phyloP scores from a whole-genome alignment of 768 basidiomycete genomes.

The Paxillus involutus region DNA sequence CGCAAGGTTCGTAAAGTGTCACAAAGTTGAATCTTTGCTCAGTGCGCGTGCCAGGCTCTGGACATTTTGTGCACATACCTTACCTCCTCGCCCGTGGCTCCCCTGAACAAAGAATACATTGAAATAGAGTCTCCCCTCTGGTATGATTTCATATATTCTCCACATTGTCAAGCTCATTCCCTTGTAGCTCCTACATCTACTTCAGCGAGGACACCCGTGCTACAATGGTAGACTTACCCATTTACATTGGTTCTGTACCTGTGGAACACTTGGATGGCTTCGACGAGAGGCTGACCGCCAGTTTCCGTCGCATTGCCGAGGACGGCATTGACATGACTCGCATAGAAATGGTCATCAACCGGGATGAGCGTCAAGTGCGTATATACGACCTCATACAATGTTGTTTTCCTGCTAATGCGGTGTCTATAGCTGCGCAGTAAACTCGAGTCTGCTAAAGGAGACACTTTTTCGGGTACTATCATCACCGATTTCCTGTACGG shows the following conservation, averaged over 20 bases:
- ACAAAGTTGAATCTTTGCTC: not conserved
- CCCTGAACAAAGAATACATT: constrained; percentile 87
- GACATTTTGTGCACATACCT: constrained; percentile 87
- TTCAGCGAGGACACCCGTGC: constrained; percentile 78
- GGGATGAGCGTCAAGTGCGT: constrained; percentile 83
- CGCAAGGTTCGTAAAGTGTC: constrained; percentile 49
- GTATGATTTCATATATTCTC: constrained; percentile 37
- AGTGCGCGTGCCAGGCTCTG: constrained; percentile 55
- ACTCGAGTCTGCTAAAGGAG: constrained; percentile 80
- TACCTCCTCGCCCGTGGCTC: constrained; percentile 79
- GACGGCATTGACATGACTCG: constrained; percentile 89
- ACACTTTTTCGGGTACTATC: constrained; percentile 71
- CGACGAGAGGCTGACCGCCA: constrained; percentile 61
- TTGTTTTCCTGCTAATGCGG: constrained; percentile 1
- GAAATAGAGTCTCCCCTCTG: constrained; percentile 90
- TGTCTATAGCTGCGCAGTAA: constrained; percentile 70
- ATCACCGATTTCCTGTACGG: constrained; percentile 90
- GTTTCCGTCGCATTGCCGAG: constrained; percentile 64
- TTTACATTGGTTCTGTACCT: constrained; percentile 85
- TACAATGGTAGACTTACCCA: constrained; percentile 66
- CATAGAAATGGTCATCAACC: constrained; percentile 81
- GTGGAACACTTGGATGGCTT: constrained; percentile 75
- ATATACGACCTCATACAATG: not conserved
- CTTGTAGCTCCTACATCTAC: constrained; percentile 75
- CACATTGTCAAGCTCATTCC: constrained; percentile 9